Base-by-base conservation (phyloP, 805 yeast species). In the Phaffomyces thermotolerans region DNA sequence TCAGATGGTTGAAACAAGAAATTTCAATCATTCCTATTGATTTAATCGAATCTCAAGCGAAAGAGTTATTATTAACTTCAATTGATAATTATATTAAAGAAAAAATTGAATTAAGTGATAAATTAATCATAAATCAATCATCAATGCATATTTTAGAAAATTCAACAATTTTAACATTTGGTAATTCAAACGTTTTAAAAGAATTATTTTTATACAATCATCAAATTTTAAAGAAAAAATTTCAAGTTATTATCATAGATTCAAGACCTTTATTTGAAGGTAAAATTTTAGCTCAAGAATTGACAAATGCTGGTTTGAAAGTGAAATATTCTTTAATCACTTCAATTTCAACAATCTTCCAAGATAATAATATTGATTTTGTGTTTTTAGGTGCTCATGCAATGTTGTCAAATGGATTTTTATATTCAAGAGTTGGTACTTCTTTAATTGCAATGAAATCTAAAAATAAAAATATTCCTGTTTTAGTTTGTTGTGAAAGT, bases 341-440 rank as follows among this genome's bases (percentile, higher is more conserved):
- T 43, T 83, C 95, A 17, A 69, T 93, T 40, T 77, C 90, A 4
- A 79, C 93, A 23, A 80, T 88, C 9, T 73, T 93, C 54, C 84
- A 82, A 53, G 46, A 43, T 18, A 89, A 86, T 61, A 88, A 84
- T 60, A 91, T 93, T 30, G 93, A 93, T 54, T 83, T 84, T 52
- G 95, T 93, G 7, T 84, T 93, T 62, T 69, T 93, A 31, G 99
- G 99, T 14, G 98, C 98, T 0, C 98, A 93, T 60, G 95, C 97
- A 29, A 89, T 93, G 86, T 73, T 93, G 45, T 88, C 97, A 8
- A 93, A 93, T 59, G 99, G 99, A 1, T 78, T 89, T 60, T 72
- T 93, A 44, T 89, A 86, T 59, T 85, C 97, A 2, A 77, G 99
- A 49, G 97, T 88, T 15, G 99, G 99, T 20, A 83, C 97, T 8